Evolutionary conservation across 2,329 filamentous ascomycete species (phyloP).

Genomic region (Leptoxyphium fumago): DNA sequence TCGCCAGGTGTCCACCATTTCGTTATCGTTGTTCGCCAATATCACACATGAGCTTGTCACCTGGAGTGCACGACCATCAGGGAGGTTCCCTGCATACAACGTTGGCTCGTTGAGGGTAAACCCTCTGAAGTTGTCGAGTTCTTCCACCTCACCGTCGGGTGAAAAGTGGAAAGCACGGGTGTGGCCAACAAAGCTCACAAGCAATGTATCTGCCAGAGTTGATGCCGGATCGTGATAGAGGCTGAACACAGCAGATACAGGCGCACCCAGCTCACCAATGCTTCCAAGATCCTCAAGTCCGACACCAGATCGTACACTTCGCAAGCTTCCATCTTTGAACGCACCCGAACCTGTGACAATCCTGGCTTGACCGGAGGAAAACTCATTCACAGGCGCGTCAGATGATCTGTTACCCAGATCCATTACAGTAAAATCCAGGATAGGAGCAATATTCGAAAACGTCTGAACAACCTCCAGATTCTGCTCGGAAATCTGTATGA

Average conservation of each 20-base stretch:
- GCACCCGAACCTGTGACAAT: constrained; percentile 89
- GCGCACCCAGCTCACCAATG: constrained; percentile 55
- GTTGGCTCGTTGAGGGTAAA: constrained; percentile 57
- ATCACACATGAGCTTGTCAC: constrained; percentile 52
- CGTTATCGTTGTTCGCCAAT: constrained; percentile 45
- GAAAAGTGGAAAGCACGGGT: constrained; percentile 73
- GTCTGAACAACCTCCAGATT: constrained; percentile 57
- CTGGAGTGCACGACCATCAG: constrained; percentile 53
- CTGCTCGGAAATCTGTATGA: constrained; percentile 47
- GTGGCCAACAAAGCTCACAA: constrained; percentile 70
- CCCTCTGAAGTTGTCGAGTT: constrained; percentile 62
- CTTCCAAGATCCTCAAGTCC: constrained; percentile 78
- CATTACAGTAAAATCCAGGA: constrained; percentile 90
- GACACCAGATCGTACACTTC: constrained; percentile 86
- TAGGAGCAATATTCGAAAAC: constrained; percentile 72
- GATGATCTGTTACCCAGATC: constrained; percentile 79
- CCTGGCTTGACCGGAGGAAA: constrained; percentile 85
- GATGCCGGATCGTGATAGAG: constrained; percentile 54
- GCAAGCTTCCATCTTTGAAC: constrained; percentile 72
- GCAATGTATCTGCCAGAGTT: constrained; percentile 50
- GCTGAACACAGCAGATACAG: constrained; percentile 24
- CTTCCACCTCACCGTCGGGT: constrained; percentile 63
- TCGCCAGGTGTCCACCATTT: constrained; percentile 45
- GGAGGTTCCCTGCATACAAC: constrained; percentile 52
- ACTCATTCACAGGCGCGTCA: constrained; percentile 69